A percentile compares a stretch with the other conserved stretches of the same genome.
Conservation (phyloP, 2,329 filamentous ascomycete species). For the Neocucurbitaria cava region DNA sequence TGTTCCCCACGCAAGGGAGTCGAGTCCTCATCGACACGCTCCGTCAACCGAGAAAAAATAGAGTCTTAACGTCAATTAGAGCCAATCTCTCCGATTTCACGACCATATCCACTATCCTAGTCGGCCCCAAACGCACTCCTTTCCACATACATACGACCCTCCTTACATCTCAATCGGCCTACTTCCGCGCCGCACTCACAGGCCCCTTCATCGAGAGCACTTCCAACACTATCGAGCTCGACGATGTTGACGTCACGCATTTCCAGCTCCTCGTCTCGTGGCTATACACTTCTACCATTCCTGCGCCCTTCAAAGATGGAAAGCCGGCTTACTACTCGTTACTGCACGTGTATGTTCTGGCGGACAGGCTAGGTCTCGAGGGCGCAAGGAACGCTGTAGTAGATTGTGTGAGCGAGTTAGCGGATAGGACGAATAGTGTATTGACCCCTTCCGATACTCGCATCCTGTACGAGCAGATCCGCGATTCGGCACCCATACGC, state of each 20-base stretch:
- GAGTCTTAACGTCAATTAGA: slow-evolving; percentile 29
- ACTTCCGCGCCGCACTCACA: slow-evolving; percentile 60
- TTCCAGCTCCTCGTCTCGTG: slow-evolving; percentile 61
- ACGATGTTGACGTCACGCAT: slow-evolving; percentile 53
- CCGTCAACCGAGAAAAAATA: background rate
- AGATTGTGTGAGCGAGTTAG: slow-evolving; percentile 53
- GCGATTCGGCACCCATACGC: slow-evolving; percentile 48
- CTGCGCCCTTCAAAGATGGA: slow-evolving; percentile 53
- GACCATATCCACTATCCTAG: slow-evolving; percentile 44
- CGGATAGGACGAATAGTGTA: slow-evolving; percentile 58
- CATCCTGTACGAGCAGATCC: slow-evolving; percentile 55
- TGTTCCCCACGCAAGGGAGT: slow-evolving; percentile 21
- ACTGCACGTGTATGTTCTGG: slow-evolving; percentile 56
- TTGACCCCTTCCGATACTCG: slow-evolving; percentile 58
- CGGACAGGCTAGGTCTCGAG: slow-evolving; percentile 56
- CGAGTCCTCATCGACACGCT: too few relatives aligned
- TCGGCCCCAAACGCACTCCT: slow-evolving; percentile 50
- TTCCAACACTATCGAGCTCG: slow-evolving; percentile 52
- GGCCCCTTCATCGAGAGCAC: slow-evolving; percentile 56
- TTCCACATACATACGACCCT: slow-evolving; percentile 59
- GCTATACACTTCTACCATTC: slow-evolving; percentile 56
- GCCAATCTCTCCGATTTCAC: slow-evolving; percentile 52
- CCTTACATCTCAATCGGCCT: slow-evolving; percentile 55
- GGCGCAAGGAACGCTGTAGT: slow-evolving; percentile 54
- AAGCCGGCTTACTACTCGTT: slow-evolving; percentile 60